Conservation (phyloP, 2,329 filamentous ascomycete species). For the Diplodia scrobiculata region DNA sequence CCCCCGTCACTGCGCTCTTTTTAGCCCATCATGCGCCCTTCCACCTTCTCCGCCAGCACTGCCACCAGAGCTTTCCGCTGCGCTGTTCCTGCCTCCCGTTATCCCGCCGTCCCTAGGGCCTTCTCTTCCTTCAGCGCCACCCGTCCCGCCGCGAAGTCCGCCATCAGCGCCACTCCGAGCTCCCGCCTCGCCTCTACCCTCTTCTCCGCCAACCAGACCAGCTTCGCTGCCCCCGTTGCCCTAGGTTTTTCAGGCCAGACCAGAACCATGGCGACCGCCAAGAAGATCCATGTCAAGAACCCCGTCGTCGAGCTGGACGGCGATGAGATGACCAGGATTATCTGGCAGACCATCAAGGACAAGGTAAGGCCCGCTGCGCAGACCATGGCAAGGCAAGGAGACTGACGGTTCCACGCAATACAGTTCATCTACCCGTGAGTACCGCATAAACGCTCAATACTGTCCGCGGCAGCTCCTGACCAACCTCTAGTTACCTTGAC, state of each 20-base stretch:
- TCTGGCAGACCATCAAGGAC: constrained; percentile 99
- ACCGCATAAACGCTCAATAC: background rate
- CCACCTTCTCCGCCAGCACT: constrained; percentile 22
- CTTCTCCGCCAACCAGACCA: constrained; percentile 14
- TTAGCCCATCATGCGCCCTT: constrained; percentile 26
- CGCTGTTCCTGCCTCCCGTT: constrained; percentile 7
- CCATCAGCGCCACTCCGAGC: constrained; percentile 8
- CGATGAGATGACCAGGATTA: constrained; percentile 94
- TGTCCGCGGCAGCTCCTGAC: constrained; percentile 27
- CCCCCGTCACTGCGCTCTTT: constrained; percentile 6
- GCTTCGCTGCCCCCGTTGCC: background rate
- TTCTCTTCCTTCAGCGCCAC: constrained; percentile 21
- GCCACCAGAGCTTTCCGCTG: constrained; percentile 23
- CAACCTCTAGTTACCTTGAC: constrained; percentile 69
- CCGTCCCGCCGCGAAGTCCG: constrained; percentile 6
- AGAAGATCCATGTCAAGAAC: constrained; percentile 99
- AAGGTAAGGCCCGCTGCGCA: constrained; percentile 56
- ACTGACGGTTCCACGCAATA: constrained; percentile 16
- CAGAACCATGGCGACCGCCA: constrained; percentile 44
- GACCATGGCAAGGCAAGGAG: background rate
- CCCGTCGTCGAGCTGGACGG: constrained; percentile 97
- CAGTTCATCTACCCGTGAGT: constrained; percentile 77
- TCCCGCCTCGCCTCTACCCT: constrained; percentile 18
- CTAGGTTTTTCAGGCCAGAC: constrained; percentile 32
- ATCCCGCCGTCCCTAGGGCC: constrained; percentile 9